Evolutionary conservation across 2,329 filamentous ascomycete species (phyloP), one percentile per base, ranked within the genome.

Genomic region (Aspergillus sp.): DNA sequence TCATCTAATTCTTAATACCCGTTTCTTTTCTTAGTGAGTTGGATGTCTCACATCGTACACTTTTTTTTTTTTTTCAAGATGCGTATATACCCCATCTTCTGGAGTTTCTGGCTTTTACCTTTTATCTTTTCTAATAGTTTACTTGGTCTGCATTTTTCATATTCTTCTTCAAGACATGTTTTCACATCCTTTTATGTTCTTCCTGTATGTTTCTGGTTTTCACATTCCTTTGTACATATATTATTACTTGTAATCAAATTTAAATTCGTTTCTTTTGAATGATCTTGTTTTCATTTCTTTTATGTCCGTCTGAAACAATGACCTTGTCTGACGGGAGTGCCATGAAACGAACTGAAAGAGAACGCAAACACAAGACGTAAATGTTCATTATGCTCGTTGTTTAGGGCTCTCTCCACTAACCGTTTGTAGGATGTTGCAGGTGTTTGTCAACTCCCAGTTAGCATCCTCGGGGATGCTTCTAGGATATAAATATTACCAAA

Each of bases 51-150:
- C 12, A 12, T 41, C 22, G 19, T 38, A 23, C n/a, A 22, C 17
- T 17, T 15, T 19, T 19, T 19, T 19, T 19, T 19, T 19, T 19
- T 33, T 27, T 33, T 23, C n/a, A 35, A 13, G 10, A 23, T 45
- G 15, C 47, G 37, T 17, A 35, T 43, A 43, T 43, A 43, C 41
- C 41, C 41, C 41, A 15, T 25, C 19, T 17, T 39, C 19, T 39
- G 9, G 37, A 39, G 19, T 39, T 39, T 39, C n/a, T 37, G 17
- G 17, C 7, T 37, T 39, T 10, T 39, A 15, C 17, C 10, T 20
- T 39, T 19, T 39, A 15, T 39, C 22, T 4, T 17, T 39, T 15
- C 7, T 39, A 7, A 19, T 17, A 10, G 22, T 15, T 15, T 39
- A 7, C 10, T 17, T 19, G 15, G 37, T 39, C 17, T 39, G n/a